Percentiles rank a stretch among this genome's conserved stretches.
Conservation (phyloP, 2,329 filamentous ascomycete genomes). For the Hypomyces rosellus region DNA sequence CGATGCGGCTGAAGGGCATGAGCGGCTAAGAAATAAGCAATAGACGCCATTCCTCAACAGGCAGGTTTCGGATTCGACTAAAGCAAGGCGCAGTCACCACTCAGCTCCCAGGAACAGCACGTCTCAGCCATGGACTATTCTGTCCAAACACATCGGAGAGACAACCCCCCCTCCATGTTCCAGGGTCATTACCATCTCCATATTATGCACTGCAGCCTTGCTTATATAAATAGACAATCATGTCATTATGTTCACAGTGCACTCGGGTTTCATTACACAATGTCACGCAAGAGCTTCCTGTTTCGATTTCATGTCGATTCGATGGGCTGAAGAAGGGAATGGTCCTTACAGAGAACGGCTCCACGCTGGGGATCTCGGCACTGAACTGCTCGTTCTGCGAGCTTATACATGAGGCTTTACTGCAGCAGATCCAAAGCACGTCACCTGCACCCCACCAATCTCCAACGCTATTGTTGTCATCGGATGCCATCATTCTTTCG, state of each 20-base stretch:
- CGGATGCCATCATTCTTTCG: constrained; percentile 4
- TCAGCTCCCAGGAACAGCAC: too few relatives aligned
- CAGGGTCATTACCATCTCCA: neutral
- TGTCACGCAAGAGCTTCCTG: neutral
- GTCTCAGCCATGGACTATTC: too few relatives aligned
- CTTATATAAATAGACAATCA: neutral
- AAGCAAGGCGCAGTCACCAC: too few relatives aligned
- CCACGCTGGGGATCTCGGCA: constrained; percentile 5
- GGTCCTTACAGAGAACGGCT: constrained; percentile 8
- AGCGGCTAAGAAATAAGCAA: too few relatives aligned
- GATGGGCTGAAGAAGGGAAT: constrained; percentile 3
- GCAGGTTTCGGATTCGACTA: too few relatives aligned
- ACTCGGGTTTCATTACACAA: neutral
- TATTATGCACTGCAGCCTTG: neutral
- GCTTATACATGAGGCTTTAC: constrained; percentile 4
- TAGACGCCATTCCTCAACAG: too few relatives aligned
- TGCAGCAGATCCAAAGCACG: neutral
- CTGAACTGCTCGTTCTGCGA: constrained; percentile 3
- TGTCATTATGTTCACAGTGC: neutral
- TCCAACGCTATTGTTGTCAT: neutral
- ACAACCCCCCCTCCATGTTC: neutral
- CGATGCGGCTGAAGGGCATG: too few relatives aligned
- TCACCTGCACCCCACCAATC: neutral
- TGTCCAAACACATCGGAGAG: too few relatives aligned
- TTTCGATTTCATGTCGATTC: neutral